phyloP scores from a whole-genome alignment of 2,329 filamentous ascomycete genomes.

The Ceratocystis destructans region DNA sequence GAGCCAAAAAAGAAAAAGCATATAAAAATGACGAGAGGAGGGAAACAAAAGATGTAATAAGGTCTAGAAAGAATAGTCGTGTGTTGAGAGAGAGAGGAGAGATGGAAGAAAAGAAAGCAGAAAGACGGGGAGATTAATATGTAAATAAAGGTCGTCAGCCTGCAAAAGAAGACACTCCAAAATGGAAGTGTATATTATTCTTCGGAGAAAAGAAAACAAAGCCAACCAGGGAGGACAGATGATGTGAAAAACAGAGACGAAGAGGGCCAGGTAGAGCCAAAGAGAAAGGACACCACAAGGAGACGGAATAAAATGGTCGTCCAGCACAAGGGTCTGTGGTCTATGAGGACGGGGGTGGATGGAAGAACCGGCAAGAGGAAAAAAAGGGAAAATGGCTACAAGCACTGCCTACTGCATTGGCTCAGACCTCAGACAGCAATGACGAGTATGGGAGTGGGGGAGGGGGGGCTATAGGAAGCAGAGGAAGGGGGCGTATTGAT shows the following conservation, averaged over 20 bases:
- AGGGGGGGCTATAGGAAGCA: background rate
- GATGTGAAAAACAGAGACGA: background rate
- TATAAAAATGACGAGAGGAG: background rate
- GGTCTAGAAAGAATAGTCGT: background rate
- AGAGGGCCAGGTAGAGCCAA: background rate
- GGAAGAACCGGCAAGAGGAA: background rate
- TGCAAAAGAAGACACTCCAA: background rate
- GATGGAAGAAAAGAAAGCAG: background rate
- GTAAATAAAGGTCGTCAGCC: background rate
- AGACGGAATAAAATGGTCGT: background rate
- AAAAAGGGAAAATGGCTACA: background rate
- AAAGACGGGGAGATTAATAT: background rate
- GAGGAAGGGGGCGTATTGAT: background rate
- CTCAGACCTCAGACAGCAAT: conserved; percentile 5
- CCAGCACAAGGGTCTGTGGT: background rate
- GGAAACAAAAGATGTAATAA: background rate
- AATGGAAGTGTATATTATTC: background rate
- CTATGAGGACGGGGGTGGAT: background rate
- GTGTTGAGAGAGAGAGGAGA: background rate
- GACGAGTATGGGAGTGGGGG: background rate
- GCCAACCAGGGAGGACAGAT: background rate
- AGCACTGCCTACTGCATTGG: background rate
- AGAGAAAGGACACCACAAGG: background rate
- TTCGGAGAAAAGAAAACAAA: background rate
- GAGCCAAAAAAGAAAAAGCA: background rate